A percentile compares a stretch with the other conserved stretches of the same genome.
These are phyloP conservation scores for Geoglossum cookeanum DNA, from an alignment of 2,329 filamentous ascomycete genomes.

Conservation along the genomic window DNA sequence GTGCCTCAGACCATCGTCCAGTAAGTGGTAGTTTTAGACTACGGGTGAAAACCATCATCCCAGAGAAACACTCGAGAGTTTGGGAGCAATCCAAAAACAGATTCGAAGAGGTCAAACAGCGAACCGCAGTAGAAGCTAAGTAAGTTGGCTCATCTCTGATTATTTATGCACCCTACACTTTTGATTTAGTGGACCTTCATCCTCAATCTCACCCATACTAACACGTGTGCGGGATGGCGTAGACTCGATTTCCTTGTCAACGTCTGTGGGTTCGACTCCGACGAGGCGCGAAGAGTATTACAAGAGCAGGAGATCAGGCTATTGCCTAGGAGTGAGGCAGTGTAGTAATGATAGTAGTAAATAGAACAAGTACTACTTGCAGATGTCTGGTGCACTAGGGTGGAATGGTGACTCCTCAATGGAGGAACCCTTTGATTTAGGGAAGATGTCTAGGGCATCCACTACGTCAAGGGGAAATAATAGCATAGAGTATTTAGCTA, in stretches of 20 bases:
- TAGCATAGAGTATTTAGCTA: too few species aligned
- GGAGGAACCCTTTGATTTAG: too few species aligned
- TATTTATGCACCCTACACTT: constrained; percentile 23
- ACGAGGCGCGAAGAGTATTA: constrained; percentile 31
- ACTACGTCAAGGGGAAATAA: too few species aligned
- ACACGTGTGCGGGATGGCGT: neutral
- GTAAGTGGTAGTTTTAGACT: constrained; percentile 74
- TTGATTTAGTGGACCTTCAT: constrained; percentile 26
- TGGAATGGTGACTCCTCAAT: too few species aligned
- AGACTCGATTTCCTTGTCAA: constrained; percentile 47
- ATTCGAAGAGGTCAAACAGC: constrained; percentile 52
- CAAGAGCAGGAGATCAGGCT: constrained; percentile 5
- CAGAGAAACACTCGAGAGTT: constrained; percentile 40
- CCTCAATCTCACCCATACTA: neutral
- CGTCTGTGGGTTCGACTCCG: constrained; percentile 35
- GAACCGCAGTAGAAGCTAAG: constrained; percentile 56
- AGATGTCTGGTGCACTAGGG: too few species aligned
- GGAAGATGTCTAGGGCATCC: too few species aligned
- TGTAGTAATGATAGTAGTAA: neutral
- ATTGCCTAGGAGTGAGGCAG: neutral
- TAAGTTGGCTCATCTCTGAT: constrained; percentile 28
- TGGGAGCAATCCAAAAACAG: constrained; percentile 58
- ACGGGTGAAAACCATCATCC: constrained; percentile 63
- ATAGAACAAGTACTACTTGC: neutral
- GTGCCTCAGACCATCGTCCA: constrained; percentile 80